Conservation (phyloP, 2,329 filamentous ascomycete genomes). For the Fusarium solani-melongenae region DNA sequence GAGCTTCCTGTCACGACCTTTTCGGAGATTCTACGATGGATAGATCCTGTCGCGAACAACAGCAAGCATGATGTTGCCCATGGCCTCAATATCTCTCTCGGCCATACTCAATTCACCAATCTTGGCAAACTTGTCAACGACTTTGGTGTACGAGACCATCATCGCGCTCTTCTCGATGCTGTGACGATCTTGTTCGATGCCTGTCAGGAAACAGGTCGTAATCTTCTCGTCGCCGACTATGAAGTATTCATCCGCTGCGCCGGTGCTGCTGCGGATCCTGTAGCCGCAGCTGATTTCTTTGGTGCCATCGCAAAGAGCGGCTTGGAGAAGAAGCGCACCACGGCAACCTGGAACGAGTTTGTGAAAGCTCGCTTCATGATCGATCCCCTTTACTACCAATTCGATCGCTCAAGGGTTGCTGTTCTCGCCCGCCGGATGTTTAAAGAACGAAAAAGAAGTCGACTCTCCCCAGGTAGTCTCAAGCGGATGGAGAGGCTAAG, state of each 20-base stretch:
- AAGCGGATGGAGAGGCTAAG: conserved; percentile 47
- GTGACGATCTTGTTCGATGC: conserved; percentile 50
- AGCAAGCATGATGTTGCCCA: conserved; percentile 60
- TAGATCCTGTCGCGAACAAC: conserved; percentile 66
- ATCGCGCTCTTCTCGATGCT: conserved; percentile 50
- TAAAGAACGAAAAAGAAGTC: background rate
- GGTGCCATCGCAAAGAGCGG: conserved; percentile 42
- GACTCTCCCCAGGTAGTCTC: conserved; percentile 26
- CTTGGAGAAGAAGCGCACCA: conserved; percentile 46
- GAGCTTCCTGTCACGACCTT: conserved; percentile 66
- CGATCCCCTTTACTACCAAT: conserved; percentile 59
- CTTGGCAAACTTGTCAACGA: conserved; percentile 52
- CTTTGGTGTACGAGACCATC: conserved; percentile 58
- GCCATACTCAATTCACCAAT: conserved; percentile 54
- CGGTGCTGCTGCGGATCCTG: conserved; percentile 55
- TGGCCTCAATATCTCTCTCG: conserved; percentile 52
- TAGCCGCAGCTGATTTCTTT: conserved; percentile 49
- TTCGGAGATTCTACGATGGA: conserved; percentile 69
- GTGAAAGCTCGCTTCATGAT: conserved; percentile 60
- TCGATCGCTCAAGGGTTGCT: conserved; percentile 54
- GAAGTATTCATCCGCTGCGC: conserved; percentile 59
- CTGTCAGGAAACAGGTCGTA: conserved; percentile 42
- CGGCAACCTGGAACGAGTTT: conserved; percentile 57
- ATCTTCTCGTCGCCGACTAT: conserved; percentile 55
- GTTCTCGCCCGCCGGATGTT: conserved; percentile 53